A percentile compares a stretch with the other conserved stretches of the same genome.
phyloP scores from a whole-genome alignment of 1,139 yeast species.

The Diutina pseudorugosa region DNA sequence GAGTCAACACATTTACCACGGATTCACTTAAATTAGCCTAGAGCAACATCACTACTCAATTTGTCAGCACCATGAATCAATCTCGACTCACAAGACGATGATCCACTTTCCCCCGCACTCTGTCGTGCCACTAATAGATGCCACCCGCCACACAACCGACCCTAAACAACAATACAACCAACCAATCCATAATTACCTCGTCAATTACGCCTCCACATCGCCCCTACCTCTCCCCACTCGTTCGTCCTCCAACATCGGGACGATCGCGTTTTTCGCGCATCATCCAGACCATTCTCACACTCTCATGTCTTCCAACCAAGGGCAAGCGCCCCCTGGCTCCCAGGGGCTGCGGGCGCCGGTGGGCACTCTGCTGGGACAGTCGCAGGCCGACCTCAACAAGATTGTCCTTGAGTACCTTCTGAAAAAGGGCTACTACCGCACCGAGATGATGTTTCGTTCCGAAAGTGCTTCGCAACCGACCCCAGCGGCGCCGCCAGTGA shows the following conservation, averaged over 20 bases:
- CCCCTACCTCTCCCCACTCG: too few relatives aligned
- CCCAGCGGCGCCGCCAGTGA: conserved; percentile 36
- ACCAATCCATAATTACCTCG: too few relatives aligned
- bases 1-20: too few relatives aligned
- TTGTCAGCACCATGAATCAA: too few relatives aligned
- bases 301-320: background rate
- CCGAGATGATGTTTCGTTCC: conserved; percentile 86
- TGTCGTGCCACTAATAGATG: too few relatives aligned
- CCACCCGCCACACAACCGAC: too few relatives aligned
- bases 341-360: background rate
- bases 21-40: too few relatives aligned
- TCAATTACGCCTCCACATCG: too few relatives aligned
- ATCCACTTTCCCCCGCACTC: too few relatives aligned
- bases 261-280: background rate
- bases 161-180: too few relatives aligned
- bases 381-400: conserved; percentile 74
- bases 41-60: too few relatives aligned
- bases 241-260: background rate
- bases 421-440: conserved; percentile 87
- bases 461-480: conserved; percentile 69
- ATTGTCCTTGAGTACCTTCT: conserved; percentile 85
- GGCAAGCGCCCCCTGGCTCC: background rate
- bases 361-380: conserved; percentile 11
- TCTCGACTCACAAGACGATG: too few relatives aligned
- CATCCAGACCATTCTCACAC: background rate